Evolutionary conservation across 306 rosid species (phyloP), one percentile per base, ranked within the genome.

Genomic region (Neltuma alba): DNA sequence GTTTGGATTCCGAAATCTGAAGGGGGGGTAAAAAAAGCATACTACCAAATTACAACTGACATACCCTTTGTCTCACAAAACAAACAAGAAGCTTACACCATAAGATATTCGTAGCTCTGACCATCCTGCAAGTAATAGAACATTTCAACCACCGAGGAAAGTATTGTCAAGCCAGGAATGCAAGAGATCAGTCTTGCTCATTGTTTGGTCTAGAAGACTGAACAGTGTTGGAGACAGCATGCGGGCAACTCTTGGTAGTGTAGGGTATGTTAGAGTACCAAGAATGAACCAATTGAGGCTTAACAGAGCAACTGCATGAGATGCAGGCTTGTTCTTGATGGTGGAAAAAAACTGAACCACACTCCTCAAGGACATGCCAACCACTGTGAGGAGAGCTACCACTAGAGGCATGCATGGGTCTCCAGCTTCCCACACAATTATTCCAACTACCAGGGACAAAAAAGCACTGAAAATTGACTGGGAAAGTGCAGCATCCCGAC

Each of bases 261-360:
- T 89, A 0, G 98, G 98, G 86, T 89, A 92, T 34, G 88, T 79
- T 68, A 93, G 85, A 47, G 89, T 88, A 36, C 97, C 99, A 44
- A 95, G 99, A 64, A 93, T 75, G 75, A 93, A 93, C 85, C 97
- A 95, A 83, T 95, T 95, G 86, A 93, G 77, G 86, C 94, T 88
- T 66, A 95, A 75, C 75, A 95, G 96, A 63, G 93, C 91, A 18
- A 88, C 90, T 4, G 97, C 94, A 64, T 89, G 88, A 8, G 90
- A 88, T 31, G 97, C 94, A 77, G 96, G 97, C 76, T 89, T 90
- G 30, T 89, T 90, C 79, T 79, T 89, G 21, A 93, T 82, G 50
- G 85, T 79, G 71, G 82, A 84, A 83, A 90, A 95, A 72, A 93
- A 90, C 79, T 86, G 86, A 37, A 89, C 85, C 45, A 90, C 99